Evolutionary conservation across 805 yeast species (phyloP), one percentile per base, ranked within the genome.

Genomic region (Lipomyces sp.): DNA sequence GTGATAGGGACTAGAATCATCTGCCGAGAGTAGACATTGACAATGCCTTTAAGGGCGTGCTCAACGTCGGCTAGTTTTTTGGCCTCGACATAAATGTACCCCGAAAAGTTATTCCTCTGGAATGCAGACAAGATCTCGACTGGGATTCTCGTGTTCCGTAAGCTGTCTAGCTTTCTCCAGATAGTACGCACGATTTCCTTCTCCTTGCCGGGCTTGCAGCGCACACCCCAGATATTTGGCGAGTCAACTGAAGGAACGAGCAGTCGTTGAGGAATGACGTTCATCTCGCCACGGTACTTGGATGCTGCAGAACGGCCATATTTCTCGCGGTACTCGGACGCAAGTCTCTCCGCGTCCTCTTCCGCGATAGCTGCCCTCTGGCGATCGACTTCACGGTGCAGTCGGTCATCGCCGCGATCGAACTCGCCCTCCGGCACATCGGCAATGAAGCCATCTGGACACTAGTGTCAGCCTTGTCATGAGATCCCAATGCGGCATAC

Each of bases 221-320:
- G 81, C 40, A 93, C 81, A 64, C 96, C 98, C 86, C 96, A 93
- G 62, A 93, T 87, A 47, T 88, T 82, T 7, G 98, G 98, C 66
- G 93, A 97, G 63, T 90, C 88, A 51, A 93, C 95, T 29, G 97
- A 88, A 11, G 98, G 98, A 69, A 93, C 76, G 61, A 93, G 76
- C 62, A 93, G 79, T 64, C 95, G 83, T 68, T 93, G 98, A 4
- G 98, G 93, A 11, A 91, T 96, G 40, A 84, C 79, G 31, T 89
- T 87, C 47, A 88, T 84, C 34, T 80, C 83, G 41, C 95, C 96
- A 63, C 95, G 78, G 69, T 85, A 90, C 55, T 85, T 85, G 33
- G 84, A 80, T 4, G 85, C 78, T 35, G 88, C 81, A 2, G 87
- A 79, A 63, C 95, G 83, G 56, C 98, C 95, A 69, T 93, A 93